Evolutionary conservation across 2,329 filamentous ascomycete species (phyloP).

Genomic region (Ophiostoma triangulosporum): DNA sequence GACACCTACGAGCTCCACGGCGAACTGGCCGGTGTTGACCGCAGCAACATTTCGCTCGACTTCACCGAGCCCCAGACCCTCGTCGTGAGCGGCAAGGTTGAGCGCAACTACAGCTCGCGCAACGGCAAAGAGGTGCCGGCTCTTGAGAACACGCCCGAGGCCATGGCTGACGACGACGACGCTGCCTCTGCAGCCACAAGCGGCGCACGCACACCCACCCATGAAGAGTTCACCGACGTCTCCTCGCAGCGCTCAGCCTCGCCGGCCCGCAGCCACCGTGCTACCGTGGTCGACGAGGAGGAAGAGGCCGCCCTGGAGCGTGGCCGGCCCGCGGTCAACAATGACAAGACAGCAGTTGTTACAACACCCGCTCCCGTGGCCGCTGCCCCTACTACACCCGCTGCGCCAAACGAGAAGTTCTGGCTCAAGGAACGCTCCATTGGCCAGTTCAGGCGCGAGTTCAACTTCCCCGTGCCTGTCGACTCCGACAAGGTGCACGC

Average conservation of each 20-base stretch:
- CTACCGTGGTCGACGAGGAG: conserved; percentile 53
- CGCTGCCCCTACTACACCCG: conserved; percentile 5
- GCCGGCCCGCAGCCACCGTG: conserved; percentile 31
- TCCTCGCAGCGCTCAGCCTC: conserved; percentile 14
- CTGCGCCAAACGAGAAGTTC: conserved; percentile 28
- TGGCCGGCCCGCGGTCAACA: conserved; percentile 16
- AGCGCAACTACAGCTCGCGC: too few relatives aligned
- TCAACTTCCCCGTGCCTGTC: conserved; percentile 52
- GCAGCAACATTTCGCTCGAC: conserved; percentile 62
- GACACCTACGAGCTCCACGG: conserved; percentile 63
- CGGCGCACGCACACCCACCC: conserved; percentile 13
- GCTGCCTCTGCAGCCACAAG: too few relatives aligned
- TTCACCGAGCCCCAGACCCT: too few relatives aligned
- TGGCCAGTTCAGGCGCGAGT: conserved; percentile 54
- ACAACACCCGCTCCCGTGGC: conserved; percentile 8
- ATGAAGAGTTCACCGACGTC: conserved; percentile 24
- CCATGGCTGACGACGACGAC: neutral
- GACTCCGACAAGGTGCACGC: conserved; percentile 50
- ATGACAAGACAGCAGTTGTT: neutral
- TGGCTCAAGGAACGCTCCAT: conserved; percentile 56
- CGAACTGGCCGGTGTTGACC: conserved; percentile 62
- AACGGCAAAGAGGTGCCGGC: conserved; percentile 14
- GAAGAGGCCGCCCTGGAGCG: conserved; percentile 17
- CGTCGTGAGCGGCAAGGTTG: too few relatives aligned
- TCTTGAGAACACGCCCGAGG: neutral